A percentile compares a stretch with the other conserved stretches of the same genome.
These are phyloP conservation scores for Emericellopsis terricola DNA, from an alignment of 495 filamentous ascomycete species.

Conservation along the genomic window DNA sequence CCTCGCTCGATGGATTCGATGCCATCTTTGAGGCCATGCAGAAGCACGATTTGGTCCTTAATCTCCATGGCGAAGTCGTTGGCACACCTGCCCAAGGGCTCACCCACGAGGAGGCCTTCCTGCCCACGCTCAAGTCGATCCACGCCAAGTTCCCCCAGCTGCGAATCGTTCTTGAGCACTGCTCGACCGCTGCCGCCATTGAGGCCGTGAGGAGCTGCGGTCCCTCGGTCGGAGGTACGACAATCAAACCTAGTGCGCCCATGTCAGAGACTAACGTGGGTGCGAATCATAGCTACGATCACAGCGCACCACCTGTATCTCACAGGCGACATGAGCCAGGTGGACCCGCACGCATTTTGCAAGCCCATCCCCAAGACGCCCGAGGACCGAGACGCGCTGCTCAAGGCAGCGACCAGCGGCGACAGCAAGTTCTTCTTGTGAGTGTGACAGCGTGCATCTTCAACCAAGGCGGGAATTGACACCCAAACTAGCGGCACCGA, in stretches of 20 bases:
- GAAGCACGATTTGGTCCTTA: slow-evolving; percentile 32
- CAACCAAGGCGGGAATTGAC: background rate
- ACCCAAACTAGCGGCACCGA: slow-evolving; percentile 26
- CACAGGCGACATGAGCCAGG: slow-evolving; percentile 56
- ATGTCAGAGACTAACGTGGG: background rate
- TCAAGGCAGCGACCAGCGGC: slow-evolving; percentile 47
- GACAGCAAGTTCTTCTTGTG: slow-evolving; percentile 69
- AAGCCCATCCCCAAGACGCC: slow-evolving; percentile 67
- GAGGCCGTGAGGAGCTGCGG: slow-evolving; percentile 61
- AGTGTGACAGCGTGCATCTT: slow-evolving; percentile 7
- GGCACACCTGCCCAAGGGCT: slow-evolving; percentile 48
- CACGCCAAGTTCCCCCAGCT: slow-evolving; percentile 62
- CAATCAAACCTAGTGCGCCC: slow-evolving; percentile 18
- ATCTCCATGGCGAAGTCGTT: slow-evolving; percentile 40
- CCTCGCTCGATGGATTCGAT: slow-evolving; percentile 45
- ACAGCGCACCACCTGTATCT: slow-evolving; percentile 66
- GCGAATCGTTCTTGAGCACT: slow-evolving; percentile 67
- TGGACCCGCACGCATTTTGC: slow-evolving; percentile 70
- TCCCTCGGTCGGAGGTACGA: slow-evolving; percentile 52
- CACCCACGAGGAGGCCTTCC: slow-evolving; percentile 65
- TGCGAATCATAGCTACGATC: slow-evolving; percentile 8
- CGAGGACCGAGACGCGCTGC: slow-evolving; percentile 54
- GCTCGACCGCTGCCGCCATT: slow-evolving; percentile 67
- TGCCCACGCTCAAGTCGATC: slow-evolving; percentile 55
- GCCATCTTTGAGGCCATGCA: slow-evolving; percentile 69